Conservation (phyloP, 495 filamentous ascomycete genomes). For the Astrothelium subdiscretum region DNA sequence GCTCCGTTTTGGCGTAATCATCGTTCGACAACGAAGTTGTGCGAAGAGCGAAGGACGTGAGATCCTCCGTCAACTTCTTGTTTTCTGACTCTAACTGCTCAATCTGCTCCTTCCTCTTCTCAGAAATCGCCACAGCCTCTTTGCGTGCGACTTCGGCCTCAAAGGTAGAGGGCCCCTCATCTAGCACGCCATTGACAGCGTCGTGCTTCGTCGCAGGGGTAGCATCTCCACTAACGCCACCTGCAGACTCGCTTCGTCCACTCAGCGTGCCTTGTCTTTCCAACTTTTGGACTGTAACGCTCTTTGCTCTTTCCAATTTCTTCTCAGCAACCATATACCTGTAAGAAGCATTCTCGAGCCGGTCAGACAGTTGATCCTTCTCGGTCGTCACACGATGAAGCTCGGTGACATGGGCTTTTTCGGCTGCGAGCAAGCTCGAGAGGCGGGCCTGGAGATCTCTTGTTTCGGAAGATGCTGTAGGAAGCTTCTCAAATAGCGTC, state of each 20-base stretch:
- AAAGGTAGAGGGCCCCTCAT: slow-evolving; percentile 35
- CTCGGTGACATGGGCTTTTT: slow-evolving; percentile 70
- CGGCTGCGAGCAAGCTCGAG: slow-evolving; percentile 57
- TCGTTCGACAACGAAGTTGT: slow-evolving; percentile 71
- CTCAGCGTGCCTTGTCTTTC: slow-evolving; percentile 76
- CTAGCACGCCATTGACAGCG: slow-evolving; percentile 44
- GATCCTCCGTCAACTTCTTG: slow-evolving; percentile 61
- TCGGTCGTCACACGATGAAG: slow-evolving; percentile 65
- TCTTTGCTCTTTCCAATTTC: slow-evolving; percentile 77
- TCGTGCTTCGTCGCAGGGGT: slow-evolving; percentile 29
- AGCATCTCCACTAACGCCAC: slow-evolving; percentile 40
- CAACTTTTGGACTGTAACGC: slow-evolving; percentile 78
- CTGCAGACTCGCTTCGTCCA: slow-evolving; percentile 38
- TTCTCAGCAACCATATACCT: slow-evolving; percentile 92
- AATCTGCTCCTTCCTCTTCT: slow-evolving; percentile 78
- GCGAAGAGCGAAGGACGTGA: slow-evolving; percentile 57
- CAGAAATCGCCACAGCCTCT: slow-evolving; percentile 59
- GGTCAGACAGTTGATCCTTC: slow-evolving; percentile 71
- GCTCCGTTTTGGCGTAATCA: slow-evolving; percentile 81
- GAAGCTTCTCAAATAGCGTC: slow-evolving; percentile 37
- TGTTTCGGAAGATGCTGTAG: slow-evolving; percentile 46
- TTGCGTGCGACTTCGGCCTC: slow-evolving; percentile 59
- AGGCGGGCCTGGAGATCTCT: slow-evolving; percentile 62
- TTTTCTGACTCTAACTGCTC: slow-evolving; percentile 69
- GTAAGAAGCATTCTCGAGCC: slow-evolving; percentile 71